Percentiles rank a stretch among this genome's conserved stretches.
phyloP scores from a whole-genome alignment of 768 basidiomycete genomes.

The Guyanaporus albipodus region DNA sequence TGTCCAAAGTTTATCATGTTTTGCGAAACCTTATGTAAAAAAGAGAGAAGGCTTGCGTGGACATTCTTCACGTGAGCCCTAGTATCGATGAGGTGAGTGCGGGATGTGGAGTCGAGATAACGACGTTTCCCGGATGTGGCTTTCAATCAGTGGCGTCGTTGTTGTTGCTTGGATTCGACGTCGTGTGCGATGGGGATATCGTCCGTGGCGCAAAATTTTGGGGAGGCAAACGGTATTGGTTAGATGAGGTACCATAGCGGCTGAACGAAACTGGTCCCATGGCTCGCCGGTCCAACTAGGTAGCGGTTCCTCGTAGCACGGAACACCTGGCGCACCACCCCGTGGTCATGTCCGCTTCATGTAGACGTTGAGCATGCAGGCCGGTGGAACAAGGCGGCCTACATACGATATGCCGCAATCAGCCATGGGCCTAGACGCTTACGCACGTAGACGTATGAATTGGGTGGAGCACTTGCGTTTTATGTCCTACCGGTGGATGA shows the following conservation, averaged over 20 bases:
- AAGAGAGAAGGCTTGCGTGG: conserved; percentile 1
- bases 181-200: neutral
- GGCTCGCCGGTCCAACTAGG: too few species aligned
- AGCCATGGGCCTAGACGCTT: neutral
- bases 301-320: neutral
- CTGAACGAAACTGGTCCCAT: neutral
- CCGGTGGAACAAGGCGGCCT: neutral
- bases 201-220: neutral
- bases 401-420: too few species aligned
- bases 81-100: neutral
- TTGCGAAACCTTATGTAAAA: conserved; percentile 18
- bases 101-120: conserved; percentile 9
- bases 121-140: neutral
- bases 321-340: neutral
- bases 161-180: too few species aligned
- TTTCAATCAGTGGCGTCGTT: neutral
- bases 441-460: too few species aligned
- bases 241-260: neutral
- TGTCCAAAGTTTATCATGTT: conserved; percentile 10
- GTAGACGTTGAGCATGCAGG: neutral
- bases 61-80: conserved; percentile 19
- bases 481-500: neutral
- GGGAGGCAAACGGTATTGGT: neutral
- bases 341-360: conserved; percentile 4
- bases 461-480: neutral